Evolutionary conservation across 2,329 filamentous ascomycete genomes (phyloP), one percentile per base, ranked within the genome.

Genomic region (Escovopsis weberi): DNA sequence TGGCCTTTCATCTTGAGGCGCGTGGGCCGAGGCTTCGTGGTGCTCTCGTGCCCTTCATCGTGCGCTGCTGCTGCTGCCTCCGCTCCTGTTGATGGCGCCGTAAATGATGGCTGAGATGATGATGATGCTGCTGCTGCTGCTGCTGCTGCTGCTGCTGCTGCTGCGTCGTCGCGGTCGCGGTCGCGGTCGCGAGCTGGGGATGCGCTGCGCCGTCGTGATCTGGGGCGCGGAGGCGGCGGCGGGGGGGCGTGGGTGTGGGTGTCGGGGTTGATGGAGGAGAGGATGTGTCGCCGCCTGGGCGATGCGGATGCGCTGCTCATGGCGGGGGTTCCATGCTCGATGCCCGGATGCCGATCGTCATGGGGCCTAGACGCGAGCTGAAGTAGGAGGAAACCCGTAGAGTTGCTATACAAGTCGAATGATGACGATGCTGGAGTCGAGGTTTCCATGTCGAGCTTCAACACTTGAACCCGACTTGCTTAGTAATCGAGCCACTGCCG

Each of bases 401-500:
- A 15, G 15, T 15, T 15, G 15, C 15, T 15, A 2, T 15, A 15
- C 15, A 15, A 15, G 15, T 15, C 15, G 15, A 15, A 15, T 15
- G 15, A 15, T 15, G 15, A 15, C 38, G 38, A 32, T 40, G 42
- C 15, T 26, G 42, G 15, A 15, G 15, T 15, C 15, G 15, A 15
- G 15, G 15, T 15, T 15, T 15, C 15, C 15, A 45, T 36, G 4
- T 43, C 43, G n/a, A 41, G 43, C 41, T 45, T 41, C 47, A 80
- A 54, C 2, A 74, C 72, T 45, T 64, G 55, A 0, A 79, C 74
- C 0, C 75, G 74, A 44, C 64, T 69, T 37, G 57, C 64, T 48
- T 74, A 64, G 3, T 81, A 78, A 53, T 23, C 23, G 6, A 23
- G 15, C 15, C 15, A 15, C 2, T 15, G 15, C 15, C 15, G 15